Conservation (phyloP, 2,329 filamentous ascomycete genomes). For the Verticillium alfalfae region DNA sequence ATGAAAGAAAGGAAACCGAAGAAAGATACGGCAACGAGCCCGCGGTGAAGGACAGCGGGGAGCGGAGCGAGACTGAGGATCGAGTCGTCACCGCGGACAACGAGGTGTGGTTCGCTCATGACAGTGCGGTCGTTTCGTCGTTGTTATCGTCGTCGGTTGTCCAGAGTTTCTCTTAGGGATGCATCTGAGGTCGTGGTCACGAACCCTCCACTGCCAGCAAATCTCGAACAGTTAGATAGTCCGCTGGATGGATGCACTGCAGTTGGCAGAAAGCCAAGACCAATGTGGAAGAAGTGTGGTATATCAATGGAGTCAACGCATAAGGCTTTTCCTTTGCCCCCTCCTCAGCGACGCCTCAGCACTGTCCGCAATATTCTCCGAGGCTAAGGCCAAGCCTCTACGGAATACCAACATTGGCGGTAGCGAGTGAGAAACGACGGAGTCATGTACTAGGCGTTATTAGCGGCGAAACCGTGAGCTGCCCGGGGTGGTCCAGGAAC, state of each 20-base stretch:
- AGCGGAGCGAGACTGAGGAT: conserved; percentile 25
- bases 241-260: neutral
- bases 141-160: neutral
- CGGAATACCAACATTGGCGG: neutral
- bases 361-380: neutral
- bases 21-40: conserved; percentile 28
- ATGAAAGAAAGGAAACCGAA: conserved; percentile 31
- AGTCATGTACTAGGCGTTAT: neutral
- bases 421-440: neutral
- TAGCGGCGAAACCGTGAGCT: neutral
- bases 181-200: neutral
- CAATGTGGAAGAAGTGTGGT: neutral
- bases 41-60: conserved; percentile 23
- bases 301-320: neutral
- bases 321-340: neutral
- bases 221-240: neutral
- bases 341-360: neutral
- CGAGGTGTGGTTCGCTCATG: neutral
- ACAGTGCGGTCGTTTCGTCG: neutral
- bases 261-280: neutral
- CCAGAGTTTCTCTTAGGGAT: neutral
- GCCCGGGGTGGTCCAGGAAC: neutral
- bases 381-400: neutral
- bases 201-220: neutral
- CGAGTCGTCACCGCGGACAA: conserved; percentile 19